These are phyloP conservation scores for Phoma sp. DNA, from an alignment of 2,329 filamentous ascomycete species.

Conservation along the genomic window DNA sequence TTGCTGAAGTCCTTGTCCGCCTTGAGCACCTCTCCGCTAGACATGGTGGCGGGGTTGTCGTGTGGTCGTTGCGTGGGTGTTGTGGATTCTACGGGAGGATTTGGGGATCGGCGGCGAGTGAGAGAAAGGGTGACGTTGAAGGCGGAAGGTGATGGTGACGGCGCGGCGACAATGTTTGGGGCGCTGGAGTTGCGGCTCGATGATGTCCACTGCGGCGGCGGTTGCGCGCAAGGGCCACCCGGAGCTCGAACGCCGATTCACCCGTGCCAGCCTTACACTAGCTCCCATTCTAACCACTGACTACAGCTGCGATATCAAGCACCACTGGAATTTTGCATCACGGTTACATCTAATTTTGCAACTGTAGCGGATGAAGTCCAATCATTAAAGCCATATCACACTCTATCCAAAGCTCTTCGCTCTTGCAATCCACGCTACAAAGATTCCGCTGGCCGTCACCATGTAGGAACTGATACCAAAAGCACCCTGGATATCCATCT, in stretches of 20 bases:
- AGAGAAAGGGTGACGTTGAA: not conserved
- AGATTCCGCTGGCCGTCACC: not conserved
- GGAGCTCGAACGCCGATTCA: slow-evolving; percentile 14
- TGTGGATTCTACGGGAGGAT: not conserved
- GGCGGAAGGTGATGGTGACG: slow-evolving; percentile 8
- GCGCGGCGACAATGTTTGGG: slow-evolving; percentile 19
- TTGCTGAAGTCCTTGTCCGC: slow-evolving; percentile 99
- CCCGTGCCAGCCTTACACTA: slow-evolving; percentile 8
- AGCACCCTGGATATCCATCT: slow-evolving; percentile 35
- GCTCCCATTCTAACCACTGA: too few relatives aligned
- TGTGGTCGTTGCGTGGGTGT: slow-evolving; percentile 10
- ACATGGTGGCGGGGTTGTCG: slow-evolving; percentile 64
- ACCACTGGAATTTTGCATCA: too few relatives aligned
- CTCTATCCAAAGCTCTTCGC: not conserved
- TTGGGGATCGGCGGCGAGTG: not conserved
- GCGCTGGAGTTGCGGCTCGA: slow-evolving; percentile 18
- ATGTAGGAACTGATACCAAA: slow-evolving; percentile 32
- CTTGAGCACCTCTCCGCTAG: slow-evolving; percentile 80
- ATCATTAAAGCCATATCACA: too few relatives aligned
- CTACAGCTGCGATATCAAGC: too few relatives aligned
- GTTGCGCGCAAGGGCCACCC: slow-evolving; percentile 8
- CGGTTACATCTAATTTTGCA: too few relatives aligned
- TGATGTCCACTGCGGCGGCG: slow-evolving; percentile 17
- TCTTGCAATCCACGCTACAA: not conserved
- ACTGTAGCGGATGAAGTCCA: too few relatives aligned